Conservation (phyloP, 1,139 yeast species). For the Candida freyschussii region DNA sequence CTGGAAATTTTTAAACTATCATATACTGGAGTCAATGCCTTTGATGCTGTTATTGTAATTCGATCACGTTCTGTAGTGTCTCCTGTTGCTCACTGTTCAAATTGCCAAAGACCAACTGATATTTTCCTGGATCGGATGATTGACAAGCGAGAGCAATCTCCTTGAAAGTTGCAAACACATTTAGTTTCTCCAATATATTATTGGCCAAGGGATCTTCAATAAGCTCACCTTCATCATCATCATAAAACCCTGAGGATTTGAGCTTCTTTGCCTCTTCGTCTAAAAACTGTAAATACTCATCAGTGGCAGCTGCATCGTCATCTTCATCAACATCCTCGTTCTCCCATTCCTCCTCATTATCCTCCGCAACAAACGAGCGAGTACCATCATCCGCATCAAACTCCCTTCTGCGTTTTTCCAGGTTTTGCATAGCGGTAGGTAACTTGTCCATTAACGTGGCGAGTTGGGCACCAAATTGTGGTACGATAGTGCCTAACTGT, state of each 20-base stretch:
- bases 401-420: slow-evolving; percentile 61
- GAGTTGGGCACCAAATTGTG: slow-evolving; percentile 42
- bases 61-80: slow-evolving; percentile 26
- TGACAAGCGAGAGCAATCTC: slow-evolving; percentile 31
- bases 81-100: slow-evolving; percentile 33
- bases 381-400: slow-evolving; percentile 34
- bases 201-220: slow-evolving; percentile 79
- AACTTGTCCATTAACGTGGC: slow-evolving; percentile 49
- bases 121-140: slow-evolving; percentile 31
- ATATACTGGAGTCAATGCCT: no score
- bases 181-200: slow-evolving; percentile 70
- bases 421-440: slow-evolving; percentile 64
- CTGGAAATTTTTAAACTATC: no score
- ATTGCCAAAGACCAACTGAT: slow-evolving; percentile 29
- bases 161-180: slow-evolving; percentile 53
- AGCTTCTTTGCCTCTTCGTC: slow-evolving; percentile 40
- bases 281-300: slow-evolving; percentile 41
- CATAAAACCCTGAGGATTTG: slow-evolving; percentile 36
- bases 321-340: slow-evolving; percentile 43
- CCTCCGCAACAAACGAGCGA: slow-evolving; percentile 23
- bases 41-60: slow-evolving; percentile 10
- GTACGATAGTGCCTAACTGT: slow-evolving; percentile 25
- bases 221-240: slow-evolving; percentile 49
- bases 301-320: slow-evolving; percentile 35
- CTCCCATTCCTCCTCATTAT: slow-evolving; percentile 28